phyloP scores from a whole-genome alignment of 192 early-diverging fungal species.

The Coemansia sp. region DNA sequence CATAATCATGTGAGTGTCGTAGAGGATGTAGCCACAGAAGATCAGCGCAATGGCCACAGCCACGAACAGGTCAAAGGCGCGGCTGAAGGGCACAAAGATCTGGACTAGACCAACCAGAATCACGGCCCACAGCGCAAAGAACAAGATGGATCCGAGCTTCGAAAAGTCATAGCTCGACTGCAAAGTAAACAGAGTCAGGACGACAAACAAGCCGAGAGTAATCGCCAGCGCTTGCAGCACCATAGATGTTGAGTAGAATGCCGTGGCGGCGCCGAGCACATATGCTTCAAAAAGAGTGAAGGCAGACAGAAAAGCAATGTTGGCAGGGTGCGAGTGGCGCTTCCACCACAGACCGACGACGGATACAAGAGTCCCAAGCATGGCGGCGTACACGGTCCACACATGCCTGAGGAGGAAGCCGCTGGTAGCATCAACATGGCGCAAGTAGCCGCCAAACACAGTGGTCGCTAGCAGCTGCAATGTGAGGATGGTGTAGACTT shows the following conservation, averaged over 20 bases:
- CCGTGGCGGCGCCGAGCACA: slow-evolving; percentile 55
- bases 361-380: slow-evolving; percentile 49
- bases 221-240: slow-evolving; percentile 76
- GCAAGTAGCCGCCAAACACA: slow-evolving; percentile 54
- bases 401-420: slow-evolving; percentile 55
- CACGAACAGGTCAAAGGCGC: slow-evolving; percentile 54
- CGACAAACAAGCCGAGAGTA: slow-evolving; percentile 67
- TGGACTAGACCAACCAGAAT: slow-evolving; percentile 61
- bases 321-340: slow-evolving; percentile 58
- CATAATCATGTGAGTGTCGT: slow-evolving; percentile 70
- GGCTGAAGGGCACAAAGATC: slow-evolving; percentile 67
- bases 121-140: slow-evolving; percentile 58
- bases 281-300: slow-evolving; percentile 62
- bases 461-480: slow-evolving; percentile 60
- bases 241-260: slow-evolving; percentile 57
- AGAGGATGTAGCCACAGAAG: slow-evolving; percentile 76
- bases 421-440: slow-evolving; percentile 52
- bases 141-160: slow-evolving; percentile 58
- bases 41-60: slow-evolving; percentile 59
- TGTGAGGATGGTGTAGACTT: slow-evolving; percentile 67
- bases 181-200: slow-evolving; percentile 70
- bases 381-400: slow-evolving; percentile 58
- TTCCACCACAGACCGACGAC: slow-evolving; percentile 57
- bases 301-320: slow-evolving; percentile 54
- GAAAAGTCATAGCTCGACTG: slow-evolving; percentile 73